Evolutionary conservation across 1,284 basidiomycete species (phyloP), one percentile per base, ranked within the genome.

Genomic region (Leccinum brunneo-olivaceum): DNA sequence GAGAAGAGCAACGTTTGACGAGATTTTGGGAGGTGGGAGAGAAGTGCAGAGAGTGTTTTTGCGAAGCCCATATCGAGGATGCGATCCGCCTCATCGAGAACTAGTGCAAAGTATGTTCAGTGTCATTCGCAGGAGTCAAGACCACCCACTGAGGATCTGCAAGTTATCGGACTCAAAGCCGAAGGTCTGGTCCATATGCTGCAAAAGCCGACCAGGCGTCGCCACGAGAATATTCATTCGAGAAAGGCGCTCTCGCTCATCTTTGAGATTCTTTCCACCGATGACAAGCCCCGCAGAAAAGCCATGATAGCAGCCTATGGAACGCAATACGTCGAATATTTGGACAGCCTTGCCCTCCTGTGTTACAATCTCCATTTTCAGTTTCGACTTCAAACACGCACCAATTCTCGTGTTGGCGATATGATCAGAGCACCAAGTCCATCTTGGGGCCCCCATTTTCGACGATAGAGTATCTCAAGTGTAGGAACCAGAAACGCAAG

Each of bases 191-290:
- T 98, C 96, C 83, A 98, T 89, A 64, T 98, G 96, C 61, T 99
- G 96, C 42, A 98, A 69, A 23, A 98, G 69, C 43, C 96, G 78
- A 14, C 95, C 96, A 1, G 95, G 95, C 2, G 96, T 98, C 2
- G 95, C 94, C 16, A 98, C 90, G 20, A 98, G 77, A 48, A 98
- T 96, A 61, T 98, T 98, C 93, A 98, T 98, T 39, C 89, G 76
- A 11, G 83, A 77, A 34, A 98, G 63, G 11, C 96, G 73, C 19
- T 93, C 91, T 43, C 83, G 74, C 63, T 98, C 96, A 53, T 95
- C 92, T 63, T 93, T 94, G 41, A 98, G 64, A 53, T 87, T 93
- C 73, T 98, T 98, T 36, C 95, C 95, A 16, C 95, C 95, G 44
- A 98, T 98, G 19, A 98, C 86, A 15, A 98, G 70, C 1, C 95